Percentiles rank a stretch among this genome's conserved stretches.
Evolutionary conservation across 2,329 filamentous ascomycete species (phyloP).

Genomic region (Graphiopsis chlorocephala): DNA sequence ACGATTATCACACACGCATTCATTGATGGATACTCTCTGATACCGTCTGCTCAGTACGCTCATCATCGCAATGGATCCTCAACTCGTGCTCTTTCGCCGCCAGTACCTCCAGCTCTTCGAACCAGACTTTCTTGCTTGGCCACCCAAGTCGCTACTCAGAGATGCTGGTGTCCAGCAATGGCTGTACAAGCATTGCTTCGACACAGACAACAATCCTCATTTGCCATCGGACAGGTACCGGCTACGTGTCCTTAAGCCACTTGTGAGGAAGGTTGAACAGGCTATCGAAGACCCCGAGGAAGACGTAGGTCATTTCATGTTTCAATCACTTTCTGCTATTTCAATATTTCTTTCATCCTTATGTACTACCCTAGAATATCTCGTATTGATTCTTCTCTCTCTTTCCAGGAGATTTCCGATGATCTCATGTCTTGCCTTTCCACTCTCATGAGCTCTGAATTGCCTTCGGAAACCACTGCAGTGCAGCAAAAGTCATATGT

Average conservation of each 20-base stretch:
- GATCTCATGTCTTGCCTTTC: conserved; percentile 70
- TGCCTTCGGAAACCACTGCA: conserved; percentile 62
- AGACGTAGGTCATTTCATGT: conserved; percentile 65
- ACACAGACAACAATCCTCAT: conserved; percentile 52
- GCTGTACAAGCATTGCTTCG: conserved; percentile 67
- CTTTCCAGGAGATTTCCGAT: conserved; percentile 73
- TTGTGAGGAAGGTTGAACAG: conserved; percentile 67
- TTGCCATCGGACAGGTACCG: conserved; percentile 69
- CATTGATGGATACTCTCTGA: not conserved
- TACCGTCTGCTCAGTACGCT: not conserved
- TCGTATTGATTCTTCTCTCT: conserved; percentile 8
- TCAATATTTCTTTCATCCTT: conserved; percentile 25
- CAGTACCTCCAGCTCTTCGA: conserved; percentile 80
- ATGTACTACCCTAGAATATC: not conserved
- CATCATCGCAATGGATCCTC: conserved; percentile 28
- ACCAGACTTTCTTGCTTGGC: conserved; percentile 59
- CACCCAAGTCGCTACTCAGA: conserved; percentile 57
- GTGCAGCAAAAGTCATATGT: conserved; percentile 74
- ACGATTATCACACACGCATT: too few relatives aligned
- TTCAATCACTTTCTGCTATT: conserved; percentile 15
- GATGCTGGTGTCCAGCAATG: conserved; percentile 61
- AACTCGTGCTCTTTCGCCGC: conserved; percentile 55
- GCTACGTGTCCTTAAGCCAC: conserved; percentile 67
- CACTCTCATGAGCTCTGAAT: conserved; percentile 59
- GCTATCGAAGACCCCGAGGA: conserved; percentile 78